These are phyloP conservation scores for Brettanomyces nanus DNA, from an alignment of 805 yeast genomes.

Conservation along the genomic window DNA sequence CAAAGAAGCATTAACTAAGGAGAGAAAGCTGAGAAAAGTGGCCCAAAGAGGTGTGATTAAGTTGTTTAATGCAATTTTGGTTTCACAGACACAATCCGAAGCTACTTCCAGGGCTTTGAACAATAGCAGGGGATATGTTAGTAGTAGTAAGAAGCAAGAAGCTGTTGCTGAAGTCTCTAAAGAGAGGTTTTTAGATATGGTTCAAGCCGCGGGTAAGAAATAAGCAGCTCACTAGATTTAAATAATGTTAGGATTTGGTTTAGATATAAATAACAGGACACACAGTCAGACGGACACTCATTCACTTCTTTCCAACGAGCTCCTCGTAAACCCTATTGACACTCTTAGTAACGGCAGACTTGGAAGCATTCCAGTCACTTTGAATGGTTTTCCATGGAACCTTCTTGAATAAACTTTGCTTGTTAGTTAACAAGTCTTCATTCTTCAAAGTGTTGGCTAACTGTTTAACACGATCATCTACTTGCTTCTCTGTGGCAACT, in stretches of 20 bases:
- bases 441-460: constrained; percentile 21
- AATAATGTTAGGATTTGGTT: too few relatives aligned
- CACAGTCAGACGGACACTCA: too few relatives aligned
- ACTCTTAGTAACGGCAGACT: constrained; percentile 20
- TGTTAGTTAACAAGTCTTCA: constrained; percentile 18
- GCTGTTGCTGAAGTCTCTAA: constrained; percentile 74
- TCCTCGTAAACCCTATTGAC: constrained; percentile 21
- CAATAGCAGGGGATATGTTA: constrained; percentile 14
- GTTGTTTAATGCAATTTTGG: constrained; percentile 22
- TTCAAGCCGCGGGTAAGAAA: constrained; percentile 64
- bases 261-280: too few relatives aligned
- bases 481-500: constrained; percentile 28
- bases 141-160: constrained; percentile 44
- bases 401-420: constrained; percentile 21
- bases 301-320: constrained; percentile 4
- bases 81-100: constrained; percentile 47
- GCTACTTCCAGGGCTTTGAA: background rate
- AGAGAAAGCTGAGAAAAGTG: constrained; percentile 58
- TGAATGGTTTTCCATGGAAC: constrained; percentile 29
- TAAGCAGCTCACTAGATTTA: background rate
- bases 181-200: constrained; percentile 82
- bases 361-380: constrained; percentile 30
- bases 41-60: constrained; percentile 34
- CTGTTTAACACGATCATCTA: constrained; percentile 23
- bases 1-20: constrained; percentile 41